Percentiles rank a stretch among this genome's conserved stretches.
phyloP scores from a whole-genome alignment of 2,329 filamentous ascomycete species.

The Colletotrichum sidae region DNA sequence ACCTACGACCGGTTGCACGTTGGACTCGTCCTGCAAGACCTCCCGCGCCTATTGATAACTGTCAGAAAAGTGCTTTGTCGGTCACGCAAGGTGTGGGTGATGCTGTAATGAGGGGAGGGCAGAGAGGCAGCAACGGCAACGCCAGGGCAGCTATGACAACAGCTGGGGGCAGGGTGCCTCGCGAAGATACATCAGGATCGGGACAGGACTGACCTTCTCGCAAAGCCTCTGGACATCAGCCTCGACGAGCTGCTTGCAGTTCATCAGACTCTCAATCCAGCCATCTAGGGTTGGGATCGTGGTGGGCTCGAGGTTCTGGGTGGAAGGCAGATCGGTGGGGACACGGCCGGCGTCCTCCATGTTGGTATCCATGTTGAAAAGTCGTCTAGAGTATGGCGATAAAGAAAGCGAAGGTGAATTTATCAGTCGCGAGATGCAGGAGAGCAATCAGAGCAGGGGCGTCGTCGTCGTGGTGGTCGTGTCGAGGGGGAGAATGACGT shows the following conservation, averaged over 20 bases:
- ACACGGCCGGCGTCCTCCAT: constrained; percentile 98
- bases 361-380: constrained; percentile 84
- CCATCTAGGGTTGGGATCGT: constrained; percentile 94
- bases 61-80: constrained; percentile 46
- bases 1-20: constrained; percentile 97
- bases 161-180: constrained; percentile 16
- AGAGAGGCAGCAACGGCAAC: constrained; percentile 13
- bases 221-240: constrained; percentile 95
- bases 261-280: constrained; percentile 99
- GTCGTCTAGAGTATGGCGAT: constrained; percentile 25
- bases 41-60: constrained; percentile 79
- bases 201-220: constrained; percentile 80
- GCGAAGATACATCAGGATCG: constrained; percentile 1
- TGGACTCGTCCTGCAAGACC: constrained; percentile 96
- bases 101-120: constrained; percentile 34
- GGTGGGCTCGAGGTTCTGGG: constrained; percentile 78
- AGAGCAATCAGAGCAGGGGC: constrained; percentile 33
- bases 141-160: constrained; percentile 15
- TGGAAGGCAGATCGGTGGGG: constrained; percentile 80
- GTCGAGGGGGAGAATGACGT: constrained; percentile 34
- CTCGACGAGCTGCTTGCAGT: constrained; percentile 97
- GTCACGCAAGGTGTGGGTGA: constrained; percentile 46
- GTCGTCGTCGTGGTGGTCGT: constrained; percentile 18
- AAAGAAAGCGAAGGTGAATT: constrained; percentile 2
- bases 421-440: constrained; percentile 37